Base-by-base conservation (phyloP, 345 rosid species). In the Eucalyptus grandis region DNA sequence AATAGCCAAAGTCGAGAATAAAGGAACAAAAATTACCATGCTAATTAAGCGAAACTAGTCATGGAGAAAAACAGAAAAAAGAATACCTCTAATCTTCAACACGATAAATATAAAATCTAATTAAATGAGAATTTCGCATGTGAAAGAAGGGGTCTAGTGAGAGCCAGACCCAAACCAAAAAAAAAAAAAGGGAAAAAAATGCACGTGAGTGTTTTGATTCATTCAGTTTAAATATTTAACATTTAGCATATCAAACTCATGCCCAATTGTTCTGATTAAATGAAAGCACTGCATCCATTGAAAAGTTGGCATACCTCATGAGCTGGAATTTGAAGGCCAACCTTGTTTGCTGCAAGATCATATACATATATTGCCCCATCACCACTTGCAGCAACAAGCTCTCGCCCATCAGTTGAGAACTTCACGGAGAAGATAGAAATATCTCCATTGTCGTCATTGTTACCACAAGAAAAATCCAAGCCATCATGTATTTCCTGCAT, bases 341-440 rank as follows among this genome's bases (percentile, higher is more conserved):
- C 90, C 90, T 86, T 95, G 86, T 93, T 93, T 34, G 94, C 89
- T 87, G 89, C 91, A n/a, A 95, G 96, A 92, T 95, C 96, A 89
- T 95, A 95, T 88, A 95, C 92, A 91, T 95, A 93, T 89, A 95
- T 95, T 27, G 86, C 90, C 86, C 88, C 87, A 90, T 95, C 94
- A 89, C 81, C 77, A 44, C 93, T 92, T 51, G 92, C 94, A 87
- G 97, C 97, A 6, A 95, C 95, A 89, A 95, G 94, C 89, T 95
- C 97, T 87, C 91, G 91, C 31, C 97, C 97, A 93, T 95, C 97
- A 27, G 91, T 93, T 49, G 97, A 95, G 90, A 95, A 95, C 91
- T 95, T 95, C 22, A 95, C 91, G 15, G 96, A 95, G 92, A 95
- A 95, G 81, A 95, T 93, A 44, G 94, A 91, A 87, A 92, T 86